Conservation (phyloP, 192 early-diverging fungal species). For the Dissophora ornata region DNA sequence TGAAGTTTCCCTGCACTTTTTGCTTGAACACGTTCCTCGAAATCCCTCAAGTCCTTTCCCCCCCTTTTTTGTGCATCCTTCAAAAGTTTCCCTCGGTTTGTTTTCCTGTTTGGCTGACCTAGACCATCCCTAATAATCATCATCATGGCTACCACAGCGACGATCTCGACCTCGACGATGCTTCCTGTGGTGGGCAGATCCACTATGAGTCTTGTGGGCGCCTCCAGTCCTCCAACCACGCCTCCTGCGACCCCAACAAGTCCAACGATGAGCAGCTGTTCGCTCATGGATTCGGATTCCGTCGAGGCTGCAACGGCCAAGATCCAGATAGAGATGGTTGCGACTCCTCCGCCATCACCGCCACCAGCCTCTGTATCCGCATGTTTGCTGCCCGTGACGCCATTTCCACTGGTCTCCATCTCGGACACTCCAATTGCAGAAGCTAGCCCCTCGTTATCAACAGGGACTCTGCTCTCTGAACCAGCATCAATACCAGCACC, state of each 20-base stretch:
- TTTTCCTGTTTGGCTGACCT: conserved; percentile 8
- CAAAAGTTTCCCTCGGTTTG: too few relatives aligned
- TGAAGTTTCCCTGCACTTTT: conserved; percentile 1
- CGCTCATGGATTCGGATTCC: not conserved
- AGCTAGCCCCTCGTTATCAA: conserved; percentile 10
- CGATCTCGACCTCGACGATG: conserved; percentile 48
- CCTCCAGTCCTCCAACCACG: conserved; percentile 22
- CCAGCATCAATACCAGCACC: not conserved
- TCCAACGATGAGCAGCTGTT: conserved; percentile 5
- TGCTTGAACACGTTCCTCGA: not conserved
- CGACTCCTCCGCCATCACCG: conserved; percentile 5
- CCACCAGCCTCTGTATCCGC: conserved; percentile 4
- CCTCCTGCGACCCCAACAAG: conserved; percentile 24
- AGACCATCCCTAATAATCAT: not conserved
- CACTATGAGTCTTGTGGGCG: conserved; percentile 49
- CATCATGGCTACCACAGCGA: conserved; percentile 56
- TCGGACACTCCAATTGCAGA: not conserved
- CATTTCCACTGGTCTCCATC: not conserved
- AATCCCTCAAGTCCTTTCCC: not conserved
- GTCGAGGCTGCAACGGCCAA: not conserved
- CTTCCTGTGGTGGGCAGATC: conserved; percentile 53
- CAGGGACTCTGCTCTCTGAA: not conserved
- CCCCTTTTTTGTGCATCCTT: not conserved
- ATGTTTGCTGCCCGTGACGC: not conserved
- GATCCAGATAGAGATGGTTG: conserved; percentile 5